Evolutionary conservation across 164 flowering plant species (phyloP).

Genomic region (Piper betle): DNA sequence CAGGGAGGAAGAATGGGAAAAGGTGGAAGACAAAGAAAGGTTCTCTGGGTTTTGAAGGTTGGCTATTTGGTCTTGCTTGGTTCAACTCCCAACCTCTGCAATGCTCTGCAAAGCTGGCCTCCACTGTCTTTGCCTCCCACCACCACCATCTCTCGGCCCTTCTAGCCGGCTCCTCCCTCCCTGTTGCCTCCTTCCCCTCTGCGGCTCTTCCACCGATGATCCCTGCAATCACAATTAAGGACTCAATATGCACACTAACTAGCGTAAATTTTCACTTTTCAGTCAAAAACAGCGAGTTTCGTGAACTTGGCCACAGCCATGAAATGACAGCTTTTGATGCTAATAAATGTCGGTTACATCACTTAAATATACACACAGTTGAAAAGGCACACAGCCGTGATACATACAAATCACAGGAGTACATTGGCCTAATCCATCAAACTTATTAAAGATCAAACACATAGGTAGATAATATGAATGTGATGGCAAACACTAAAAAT

Average conservation of each 20-base stretch:
- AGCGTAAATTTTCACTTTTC: background rate
- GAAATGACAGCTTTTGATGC: no score
- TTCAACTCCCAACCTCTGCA: constrained; percentile 29
- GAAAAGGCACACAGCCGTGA: no score
- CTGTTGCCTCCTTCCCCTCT: constrained; percentile 18
- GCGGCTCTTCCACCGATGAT: background rate
- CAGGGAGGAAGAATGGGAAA: background rate
- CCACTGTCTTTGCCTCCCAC: constrained; percentile 41
- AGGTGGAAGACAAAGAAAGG: background rate
- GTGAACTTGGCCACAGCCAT: background rate
- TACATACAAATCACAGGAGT: no score
- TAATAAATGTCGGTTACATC: no score
- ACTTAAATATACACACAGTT: no score
- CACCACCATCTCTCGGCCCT: constrained; percentile 10
- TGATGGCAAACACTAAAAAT: no score
- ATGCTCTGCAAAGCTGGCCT: constrained; percentile 66
- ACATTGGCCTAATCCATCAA: no score
- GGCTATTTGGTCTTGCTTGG: no score
- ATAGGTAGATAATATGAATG: no score
- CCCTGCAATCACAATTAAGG: background rate
- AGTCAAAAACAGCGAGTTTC: background rate
- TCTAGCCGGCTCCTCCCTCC: constrained; percentile 2
- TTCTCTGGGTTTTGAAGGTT: background rate
- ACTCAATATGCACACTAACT: background rate
- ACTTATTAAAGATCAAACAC: no score